phyloP scores from a whole-genome alignment of 306 rosid genomes.

The Lablab purpureus region DNA sequence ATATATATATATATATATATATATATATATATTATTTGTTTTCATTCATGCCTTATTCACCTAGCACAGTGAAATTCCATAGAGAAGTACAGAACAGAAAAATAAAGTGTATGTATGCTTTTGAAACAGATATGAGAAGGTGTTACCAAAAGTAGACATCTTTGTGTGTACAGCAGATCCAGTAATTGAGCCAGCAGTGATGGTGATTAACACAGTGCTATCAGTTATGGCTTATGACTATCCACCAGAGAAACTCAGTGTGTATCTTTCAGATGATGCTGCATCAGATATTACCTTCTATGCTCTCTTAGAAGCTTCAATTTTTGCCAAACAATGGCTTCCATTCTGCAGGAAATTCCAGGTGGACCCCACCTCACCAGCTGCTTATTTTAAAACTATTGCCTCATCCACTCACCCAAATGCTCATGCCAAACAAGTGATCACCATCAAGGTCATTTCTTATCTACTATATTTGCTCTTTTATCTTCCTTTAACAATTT shows the following conservation, averaged over 20 bases:
- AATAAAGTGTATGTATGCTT: background rate
- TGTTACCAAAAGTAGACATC: constrained; percentile 67
- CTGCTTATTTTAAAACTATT: constrained; percentile 56
- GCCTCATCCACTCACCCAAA: constrained; percentile 3
- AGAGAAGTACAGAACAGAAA: too few relatives aligned
- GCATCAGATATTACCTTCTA: constrained; percentile 67
- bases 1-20: too few relatives aligned
- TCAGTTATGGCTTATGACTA: constrained; percentile 81
- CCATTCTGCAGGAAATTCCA: constrained; percentile 73
- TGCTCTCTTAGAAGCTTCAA: constrained; percentile 67
- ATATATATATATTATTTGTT: too few relatives aligned
- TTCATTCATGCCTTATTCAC: too few relatives aligned
- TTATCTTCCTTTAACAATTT: too few relatives aligned
- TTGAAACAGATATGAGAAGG: constrained; percentile 54
- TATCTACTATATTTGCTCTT: too few relatives aligned
- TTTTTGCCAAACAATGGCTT: constrained; percentile 78
- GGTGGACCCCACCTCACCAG: constrained; percentile 73
- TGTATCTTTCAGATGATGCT: constrained; percentile 82
- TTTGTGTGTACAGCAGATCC: constrained; percentile 88
- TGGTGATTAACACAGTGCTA: constrained; percentile 75
- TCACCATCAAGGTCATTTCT: constrained; percentile 48
- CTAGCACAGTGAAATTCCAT: too few relatives aligned
- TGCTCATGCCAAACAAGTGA: constrained; percentile 21
- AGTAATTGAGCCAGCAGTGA: constrained; percentile 66
- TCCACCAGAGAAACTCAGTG: constrained; percentile 68